Percentiles rank a stretch among this genome's conserved stretches.
Evolutionary conservation across 2,329 filamentous ascomycete species (phyloP).

Genomic region (Rasamsonia emersonii): DNA sequence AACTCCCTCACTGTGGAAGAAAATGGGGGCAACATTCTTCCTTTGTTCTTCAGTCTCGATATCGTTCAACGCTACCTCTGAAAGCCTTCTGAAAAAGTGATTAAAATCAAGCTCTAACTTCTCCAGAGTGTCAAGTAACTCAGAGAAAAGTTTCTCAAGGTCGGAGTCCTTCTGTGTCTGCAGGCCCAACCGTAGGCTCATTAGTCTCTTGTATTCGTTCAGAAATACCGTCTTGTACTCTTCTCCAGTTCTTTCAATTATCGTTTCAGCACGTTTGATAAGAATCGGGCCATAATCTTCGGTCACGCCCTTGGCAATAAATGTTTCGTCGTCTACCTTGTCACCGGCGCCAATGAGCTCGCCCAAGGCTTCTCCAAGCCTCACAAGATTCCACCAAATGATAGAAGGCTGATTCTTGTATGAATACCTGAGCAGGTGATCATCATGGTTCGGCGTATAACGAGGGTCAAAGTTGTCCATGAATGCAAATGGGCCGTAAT

Average conservation of each 20-base stretch:
- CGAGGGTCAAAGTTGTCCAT: constrained; percentile 91
- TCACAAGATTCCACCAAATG: constrained; percentile 97
- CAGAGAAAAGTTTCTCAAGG: constrained; percentile 74
- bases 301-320: constrained; percentile 62
- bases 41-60: constrained; percentile 57
- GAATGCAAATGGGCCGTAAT: constrained; percentile 96
- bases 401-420: constrained; percentile 93
- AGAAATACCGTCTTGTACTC: constrained; percentile 86
- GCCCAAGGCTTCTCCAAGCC: constrained; percentile 79
- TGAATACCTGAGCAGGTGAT: constrained; percentile 74
- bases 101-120: constrained; percentile 83
- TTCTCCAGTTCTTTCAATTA: constrained; percentile 73
- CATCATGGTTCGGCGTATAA: constrained; percentile 97
- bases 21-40: constrained; percentile 56
- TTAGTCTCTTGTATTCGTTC: constrained; percentile 78
- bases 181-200: constrained; percentile 72
- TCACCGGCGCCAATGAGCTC: constrained; percentile 75
- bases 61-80: constrained; percentile 52
- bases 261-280: constrained; percentile 67
- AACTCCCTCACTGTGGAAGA: constrained; percentile 71
- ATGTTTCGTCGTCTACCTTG: constrained; percentile 61
- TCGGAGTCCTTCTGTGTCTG: constrained; percentile 60
- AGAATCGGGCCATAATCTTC: constrained; percentile 62
- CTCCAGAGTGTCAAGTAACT: constrained; percentile 73
- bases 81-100: constrained; percentile 80